phyloP scores from a whole-genome alignment of 148 eudicot genomes.

The Cornus florida region DNA sequence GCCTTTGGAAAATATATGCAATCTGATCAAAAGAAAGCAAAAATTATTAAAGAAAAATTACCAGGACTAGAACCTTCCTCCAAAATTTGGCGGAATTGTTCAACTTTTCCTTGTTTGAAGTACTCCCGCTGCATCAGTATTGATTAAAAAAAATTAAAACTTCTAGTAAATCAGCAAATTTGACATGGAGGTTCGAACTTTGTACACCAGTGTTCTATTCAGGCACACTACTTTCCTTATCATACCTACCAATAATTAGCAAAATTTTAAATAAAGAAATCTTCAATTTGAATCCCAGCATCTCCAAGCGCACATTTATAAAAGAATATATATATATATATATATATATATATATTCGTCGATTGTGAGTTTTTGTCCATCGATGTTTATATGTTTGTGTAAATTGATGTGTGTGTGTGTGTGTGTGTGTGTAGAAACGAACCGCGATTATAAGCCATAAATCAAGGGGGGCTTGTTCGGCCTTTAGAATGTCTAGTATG shows the following conservation, averaged over 20 bases:
- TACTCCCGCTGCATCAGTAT: constrained; percentile 82
- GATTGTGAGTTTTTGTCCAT: not conserved
- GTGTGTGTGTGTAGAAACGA: not conserved
- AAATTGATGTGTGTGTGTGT: not conserved
- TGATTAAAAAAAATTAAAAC: not conserved
- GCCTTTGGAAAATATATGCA: not conserved
- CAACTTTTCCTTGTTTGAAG: constrained; percentile 90
- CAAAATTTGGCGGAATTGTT: constrained; percentile 83
- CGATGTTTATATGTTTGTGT: not conserved
- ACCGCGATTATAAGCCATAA: constrained; percentile 95
- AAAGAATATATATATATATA: not conserved
- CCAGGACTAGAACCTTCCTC: constrained; percentile 97
- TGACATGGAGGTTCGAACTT: not conserved
- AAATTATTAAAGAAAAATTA: constrained; percentile 13
- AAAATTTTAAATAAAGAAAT: not conserved
- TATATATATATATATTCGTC: not conserved
- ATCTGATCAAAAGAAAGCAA: not conserved
- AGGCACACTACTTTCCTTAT: no score
- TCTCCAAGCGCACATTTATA: no score
- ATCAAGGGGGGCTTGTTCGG: constrained; percentile 97
- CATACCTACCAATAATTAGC: not conserved
- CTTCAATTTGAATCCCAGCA: not conserved
- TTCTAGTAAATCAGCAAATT: not conserved
- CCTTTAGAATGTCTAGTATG: constrained; percentile 93
- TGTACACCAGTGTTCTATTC: not conserved